Percentiles rank a stretch among this genome's conserved stretches.
Evolutionary conservation across 345 rosid species (phyloP).

Genomic region (Geranium brycei): DNA sequence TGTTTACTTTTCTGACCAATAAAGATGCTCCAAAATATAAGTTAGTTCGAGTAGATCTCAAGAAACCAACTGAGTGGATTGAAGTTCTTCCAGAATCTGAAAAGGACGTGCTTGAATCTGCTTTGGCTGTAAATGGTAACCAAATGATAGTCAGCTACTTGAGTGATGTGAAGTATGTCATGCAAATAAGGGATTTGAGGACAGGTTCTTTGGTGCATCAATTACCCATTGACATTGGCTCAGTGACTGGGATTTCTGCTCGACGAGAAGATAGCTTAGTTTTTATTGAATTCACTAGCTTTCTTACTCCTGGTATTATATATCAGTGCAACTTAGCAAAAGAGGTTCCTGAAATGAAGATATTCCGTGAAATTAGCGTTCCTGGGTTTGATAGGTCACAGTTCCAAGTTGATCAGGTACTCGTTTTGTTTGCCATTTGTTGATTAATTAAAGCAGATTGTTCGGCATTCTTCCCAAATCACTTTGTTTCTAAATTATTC

Average conservation of each 20-base stretch:
- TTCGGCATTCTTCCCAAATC: no score
- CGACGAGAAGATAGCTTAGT: constrained; percentile 43
- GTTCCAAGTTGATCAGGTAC: constrained; percentile 73
- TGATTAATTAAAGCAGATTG: not conserved
- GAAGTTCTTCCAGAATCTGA: constrained; percentile 62
- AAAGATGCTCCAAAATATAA: constrained; percentile 81
- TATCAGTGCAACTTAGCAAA: constrained; percentile 53
- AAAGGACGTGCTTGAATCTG: constrained; percentile 71
- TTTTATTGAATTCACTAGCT: constrained; percentile 67
- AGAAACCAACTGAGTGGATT: constrained; percentile 63
- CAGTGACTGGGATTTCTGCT: constrained; percentile 50
- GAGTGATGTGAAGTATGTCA: constrained; percentile 67
- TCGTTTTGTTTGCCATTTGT: constrained; percentile 19
- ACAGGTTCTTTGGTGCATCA: constrained; percentile 63
- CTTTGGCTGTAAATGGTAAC: constrained; percentile 45
- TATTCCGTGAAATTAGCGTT: constrained; percentile 63
- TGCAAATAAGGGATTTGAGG: constrained; percentile 71
- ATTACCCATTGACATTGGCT: constrained; percentile 72
- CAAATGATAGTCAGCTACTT: constrained; percentile 70
- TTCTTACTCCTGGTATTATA: constrained; percentile 76
- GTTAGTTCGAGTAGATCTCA: constrained; percentile 61
- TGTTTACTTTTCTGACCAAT: constrained; percentile 67
- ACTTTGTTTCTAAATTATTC: not conserved
- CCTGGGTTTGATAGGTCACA: constrained; percentile 64
- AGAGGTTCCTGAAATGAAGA: constrained; percentile 45